phyloP scores from a whole-genome alignment of 106 monocot species.

The Dendrobium chrysotoxum region DNA sequence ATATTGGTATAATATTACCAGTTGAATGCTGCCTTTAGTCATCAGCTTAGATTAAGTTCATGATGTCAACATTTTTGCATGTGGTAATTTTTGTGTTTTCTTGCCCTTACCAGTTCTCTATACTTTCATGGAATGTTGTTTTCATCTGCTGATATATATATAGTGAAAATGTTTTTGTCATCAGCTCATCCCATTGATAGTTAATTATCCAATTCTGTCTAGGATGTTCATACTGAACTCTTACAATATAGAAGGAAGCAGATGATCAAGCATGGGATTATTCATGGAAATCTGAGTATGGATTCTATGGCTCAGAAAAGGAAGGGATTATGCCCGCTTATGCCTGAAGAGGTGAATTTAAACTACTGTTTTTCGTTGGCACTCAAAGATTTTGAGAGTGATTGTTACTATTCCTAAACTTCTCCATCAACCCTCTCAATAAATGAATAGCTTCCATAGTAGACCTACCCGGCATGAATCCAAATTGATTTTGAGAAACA shows the following conservation, averaged over 20 bases:
- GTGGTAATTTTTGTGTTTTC: background rate
- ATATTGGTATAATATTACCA: background rate
- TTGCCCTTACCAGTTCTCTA: background rate
- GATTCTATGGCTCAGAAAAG: slow-evolving; percentile 58
- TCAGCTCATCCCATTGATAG: background rate
- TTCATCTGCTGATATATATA: background rate
- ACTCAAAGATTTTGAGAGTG: background rate
- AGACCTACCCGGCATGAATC: no score
- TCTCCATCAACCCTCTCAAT: no score
- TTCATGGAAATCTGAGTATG: slow-evolving; percentile 56
- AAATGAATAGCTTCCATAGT: no score
- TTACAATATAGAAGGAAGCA: slow-evolving; percentile 69
- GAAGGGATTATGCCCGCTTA: slow-evolving; percentile 78
- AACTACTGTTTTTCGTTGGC: background rate
- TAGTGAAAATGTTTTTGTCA: background rate
- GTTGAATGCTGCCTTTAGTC: slow-evolving; percentile 1
- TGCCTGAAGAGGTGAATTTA: slow-evolving; percentile 84
- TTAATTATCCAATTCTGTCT: slow-evolving; percentile 1
- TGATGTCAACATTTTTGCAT: background rate
- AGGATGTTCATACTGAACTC: slow-evolving; percentile 92
- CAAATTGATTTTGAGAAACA: no score
- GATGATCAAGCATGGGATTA: slow-evolving; percentile 67
- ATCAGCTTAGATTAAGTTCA: background rate
- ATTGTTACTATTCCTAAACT: background rate
- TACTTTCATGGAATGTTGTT: background rate